Evolutionary conservation across 768 basidiomycete species (phyloP).

Genomic region (Termitomyces bulborhizus): DNA sequence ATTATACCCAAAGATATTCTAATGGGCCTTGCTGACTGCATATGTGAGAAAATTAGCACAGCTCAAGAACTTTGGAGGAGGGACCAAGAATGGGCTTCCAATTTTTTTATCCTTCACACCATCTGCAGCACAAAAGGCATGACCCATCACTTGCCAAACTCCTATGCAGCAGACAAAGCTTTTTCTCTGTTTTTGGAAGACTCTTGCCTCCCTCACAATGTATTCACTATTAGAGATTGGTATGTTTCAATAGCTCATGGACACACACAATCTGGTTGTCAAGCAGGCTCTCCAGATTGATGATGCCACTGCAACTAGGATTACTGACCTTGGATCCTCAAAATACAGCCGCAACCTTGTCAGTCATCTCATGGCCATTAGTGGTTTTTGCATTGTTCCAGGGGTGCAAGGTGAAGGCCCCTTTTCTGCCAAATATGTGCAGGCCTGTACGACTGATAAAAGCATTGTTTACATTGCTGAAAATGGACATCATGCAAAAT

Average conservation of each 20-base stretch:
- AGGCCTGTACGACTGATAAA: conserved; percentile 16
- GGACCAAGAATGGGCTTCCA: conserved; percentile 12
- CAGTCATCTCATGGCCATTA: conserved; percentile 11
- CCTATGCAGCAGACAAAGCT: not conserved
- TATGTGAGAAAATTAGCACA: conserved; percentile 10
- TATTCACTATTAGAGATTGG: conserved; percentile 7
- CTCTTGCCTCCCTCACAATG: not conserved
- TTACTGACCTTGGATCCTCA: not conserved
- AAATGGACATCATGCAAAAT: conserved; percentile 7
- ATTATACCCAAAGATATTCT: conserved; percentile 9
- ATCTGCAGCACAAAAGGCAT: conserved; percentile 21
- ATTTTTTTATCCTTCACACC: conserved; percentile 22
- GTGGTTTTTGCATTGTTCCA: conserved; percentile 10
- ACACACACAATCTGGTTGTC: not conserved
- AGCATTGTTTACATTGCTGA: conserved; percentile 4
- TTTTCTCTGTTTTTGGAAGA: not conserved
- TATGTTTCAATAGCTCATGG: conserved; percentile 14
- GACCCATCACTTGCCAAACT: conserved; percentile 8
- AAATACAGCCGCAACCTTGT: conserved; percentile 10
- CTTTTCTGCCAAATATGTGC: conserved; percentile 7
- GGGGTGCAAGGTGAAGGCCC: conserved; percentile 4
- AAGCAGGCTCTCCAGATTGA: not conserved
- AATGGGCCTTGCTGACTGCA: conserved; percentile 2
- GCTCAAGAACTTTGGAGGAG: not conserved
- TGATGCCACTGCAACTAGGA: not conserved